Percentiles rank a stretch among this genome's conserved stretches.
These are phyloP conservation scores for Alternaria viburni DNA, from an alignment of 2,329 filamentous ascomycete species.

Conservation along the genomic window DNA sequence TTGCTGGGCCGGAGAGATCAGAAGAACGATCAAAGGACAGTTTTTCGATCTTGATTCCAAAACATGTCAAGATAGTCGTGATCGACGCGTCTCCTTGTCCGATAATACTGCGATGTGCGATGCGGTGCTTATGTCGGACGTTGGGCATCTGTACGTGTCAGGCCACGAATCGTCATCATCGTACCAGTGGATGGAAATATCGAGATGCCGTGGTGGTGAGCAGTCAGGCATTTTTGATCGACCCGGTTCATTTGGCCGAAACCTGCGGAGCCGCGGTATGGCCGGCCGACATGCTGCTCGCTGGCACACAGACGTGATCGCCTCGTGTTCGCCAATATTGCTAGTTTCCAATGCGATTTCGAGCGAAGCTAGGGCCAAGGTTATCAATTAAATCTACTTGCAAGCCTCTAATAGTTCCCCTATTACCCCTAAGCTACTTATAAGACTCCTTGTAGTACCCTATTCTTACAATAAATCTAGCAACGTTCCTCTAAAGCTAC, in stretches of 20 bases:
- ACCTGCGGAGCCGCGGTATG: not conserved
- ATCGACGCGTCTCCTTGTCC: not conserved
- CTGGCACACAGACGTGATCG: not conserved
- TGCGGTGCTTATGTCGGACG: not conserved
- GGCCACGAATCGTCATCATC: not conserved
- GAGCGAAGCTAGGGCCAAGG: too few relatives aligned
- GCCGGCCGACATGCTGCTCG: not conserved
- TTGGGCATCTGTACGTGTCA: not conserved
- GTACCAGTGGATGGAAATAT: not conserved
- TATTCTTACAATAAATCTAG: too few relatives aligned
- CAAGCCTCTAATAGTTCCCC: too few relatives aligned
- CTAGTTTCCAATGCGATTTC: not conserved
- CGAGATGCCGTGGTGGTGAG: not conserved
- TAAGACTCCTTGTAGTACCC: too few relatives aligned
- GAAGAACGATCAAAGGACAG: not conserved
- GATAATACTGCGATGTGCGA: not conserved
- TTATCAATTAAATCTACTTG: too few relatives aligned
- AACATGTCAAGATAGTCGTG: not conserved
- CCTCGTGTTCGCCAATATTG: not conserved
- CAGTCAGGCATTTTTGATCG: not conserved
- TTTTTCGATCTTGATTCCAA: not conserved
- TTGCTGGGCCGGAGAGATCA: not conserved
- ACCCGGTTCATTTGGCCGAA: not conserved
- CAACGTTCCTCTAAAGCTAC: too few relatives aligned
- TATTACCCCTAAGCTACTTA: too few relatives aligned